These are phyloP conservation scores for Lentinula novae-zelandiae DNA, from an alignment of 1,284 basidiomycete genomes.

Conservation along the genomic window DNA sequence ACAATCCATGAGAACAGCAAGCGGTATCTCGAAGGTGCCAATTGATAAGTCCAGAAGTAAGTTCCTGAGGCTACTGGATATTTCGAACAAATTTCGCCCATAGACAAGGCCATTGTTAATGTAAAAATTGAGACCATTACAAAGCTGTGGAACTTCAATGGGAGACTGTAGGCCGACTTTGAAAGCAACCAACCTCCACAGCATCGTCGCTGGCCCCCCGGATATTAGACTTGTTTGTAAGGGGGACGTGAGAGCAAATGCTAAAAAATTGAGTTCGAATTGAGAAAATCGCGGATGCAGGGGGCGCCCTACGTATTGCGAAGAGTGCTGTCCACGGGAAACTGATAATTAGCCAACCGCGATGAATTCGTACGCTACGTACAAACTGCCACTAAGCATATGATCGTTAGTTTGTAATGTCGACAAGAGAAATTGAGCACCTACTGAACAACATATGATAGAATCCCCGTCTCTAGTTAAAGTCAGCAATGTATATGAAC, in stretches of 20 bases:
- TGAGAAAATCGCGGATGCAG: background rate
- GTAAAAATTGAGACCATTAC: slow-evolving; percentile 43
- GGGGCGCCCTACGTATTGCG: background rate
- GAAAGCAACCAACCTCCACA: slow-evolving; percentile 42
- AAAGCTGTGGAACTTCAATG: slow-evolving; percentile 31
- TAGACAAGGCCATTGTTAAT: slow-evolving; percentile 43
- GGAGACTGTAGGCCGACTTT: background rate
- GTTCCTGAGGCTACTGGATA: slow-evolving; percentile 57
- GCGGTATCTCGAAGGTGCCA: slow-evolving; percentile 39
- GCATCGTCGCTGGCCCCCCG: slow-evolving; percentile 48
- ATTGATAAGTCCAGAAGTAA: slow-evolving; percentile 55
- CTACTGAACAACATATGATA: background rate
- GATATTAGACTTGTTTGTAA: slow-evolving; percentile 49
- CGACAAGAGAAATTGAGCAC: background rate
- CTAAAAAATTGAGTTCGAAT: slow-evolving; percentile 25
- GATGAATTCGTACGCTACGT: background rate
- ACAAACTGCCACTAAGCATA: background rate
- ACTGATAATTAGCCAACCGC: background rate
- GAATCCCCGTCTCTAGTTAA: background rate
- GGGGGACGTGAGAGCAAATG: slow-evolving; percentile 48
- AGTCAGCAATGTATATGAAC: background rate
- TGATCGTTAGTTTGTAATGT: background rate
- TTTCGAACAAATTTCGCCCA: slow-evolving; percentile 53
- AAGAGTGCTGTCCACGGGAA: background rate
- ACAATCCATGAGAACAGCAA: slow-evolving; percentile 51